Evolutionary conservation across 371 early-diverging fungal genomes (phyloP), one percentile per base, ranked within the genome.

Genomic region (Apophysomyces trapeziformis): DNA sequence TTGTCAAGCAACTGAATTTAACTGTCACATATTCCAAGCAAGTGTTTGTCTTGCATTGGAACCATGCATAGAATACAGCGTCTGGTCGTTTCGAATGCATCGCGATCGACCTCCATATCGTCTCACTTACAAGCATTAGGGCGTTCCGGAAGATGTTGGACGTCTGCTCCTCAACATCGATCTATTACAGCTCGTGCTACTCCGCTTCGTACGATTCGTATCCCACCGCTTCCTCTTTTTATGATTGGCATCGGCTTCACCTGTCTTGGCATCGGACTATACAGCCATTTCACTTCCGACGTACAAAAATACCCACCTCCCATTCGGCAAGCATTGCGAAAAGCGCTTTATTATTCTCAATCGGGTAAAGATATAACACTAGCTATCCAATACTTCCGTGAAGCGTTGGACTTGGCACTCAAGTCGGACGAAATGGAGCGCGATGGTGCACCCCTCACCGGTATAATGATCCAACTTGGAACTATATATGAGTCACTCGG

Each of bases 391-490:
- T 89, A 79, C 54, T 87, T 86, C 63, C 71, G 79, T 4, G 72
- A 74, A 43, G 87, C 87, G 0, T 66, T 87, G 8, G 72, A 73
- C 1, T 68, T 81, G 7, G 89, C 85, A 0, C 69, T 86, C 35
- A 73, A 71, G 63, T 73, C 83, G 18, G 73, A 77, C 5, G 83
- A 83, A 63, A 56, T 89, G 50, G 81, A 78, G 26, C 73, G 74
- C 5, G 69, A 85, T 21, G 83, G 84, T 0, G 82, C 85, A 0
- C 85, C 86, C 11, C 75, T 89, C 32, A 87, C 85, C 0, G 88
- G 89, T 7, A 87, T 89, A 44, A 79, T 89, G 82, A 87, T 89
- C 60, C 89, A 87, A 50, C 60, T 85, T 7, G 89, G 86, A 1
- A 69, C 78, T 1, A 45, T 86, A 46, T 77, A 85, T 18, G 85